phyloP scores from a whole-genome alignment of 805 yeast genomes.

The Saccharomycopsis javanensis region DNA sequence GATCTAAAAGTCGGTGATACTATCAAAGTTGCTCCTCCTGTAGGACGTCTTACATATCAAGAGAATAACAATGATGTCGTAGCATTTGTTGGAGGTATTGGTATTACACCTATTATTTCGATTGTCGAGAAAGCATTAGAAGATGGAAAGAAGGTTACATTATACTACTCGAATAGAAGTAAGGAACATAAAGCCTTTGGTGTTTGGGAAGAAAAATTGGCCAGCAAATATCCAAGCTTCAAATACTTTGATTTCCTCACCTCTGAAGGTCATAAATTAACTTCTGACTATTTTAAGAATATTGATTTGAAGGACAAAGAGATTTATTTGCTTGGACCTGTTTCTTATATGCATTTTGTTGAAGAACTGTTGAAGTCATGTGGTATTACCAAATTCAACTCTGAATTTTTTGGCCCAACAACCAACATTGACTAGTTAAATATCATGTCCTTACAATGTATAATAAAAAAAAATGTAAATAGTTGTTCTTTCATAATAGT shows the following conservation, averaged over 20 bases:
- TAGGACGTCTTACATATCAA: constrained; percentile 39
- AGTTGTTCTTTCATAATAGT: no score
- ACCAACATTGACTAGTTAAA: not conserved
- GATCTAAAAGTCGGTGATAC: constrained; percentile 5
- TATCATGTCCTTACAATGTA: not conserved
- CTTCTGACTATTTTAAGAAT: not conserved
- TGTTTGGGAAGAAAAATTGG: not conserved
- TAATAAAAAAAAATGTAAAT: no score
- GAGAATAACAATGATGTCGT: constrained; percentile 29
- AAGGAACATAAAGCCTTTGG: not conserved
- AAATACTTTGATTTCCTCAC: not conserved
- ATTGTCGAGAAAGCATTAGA: constrained; percentile 30
- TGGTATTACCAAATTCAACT: not conserved
- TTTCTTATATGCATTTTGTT: constrained; percentile 6
- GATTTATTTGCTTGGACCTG: constrained; percentile 7
- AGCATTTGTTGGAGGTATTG: constrained; percentile 54
- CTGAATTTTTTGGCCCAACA: constrained; percentile 12
- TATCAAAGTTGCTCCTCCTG: constrained; percentile 42
- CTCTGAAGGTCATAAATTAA: not conserved
- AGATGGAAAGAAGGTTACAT: not conserved
- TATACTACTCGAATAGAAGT: constrained; percentile 7
- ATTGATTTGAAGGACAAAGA: not conserved
- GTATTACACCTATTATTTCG: constrained; percentile 55
- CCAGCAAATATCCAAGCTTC: not conserved
- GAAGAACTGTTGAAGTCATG: not conserved